Evolutionary conservation across 495 filamentous ascomycete species (phyloP), one percentile per base, ranked within the genome.

Genomic region (Amorphotheca resinae): DNA sequence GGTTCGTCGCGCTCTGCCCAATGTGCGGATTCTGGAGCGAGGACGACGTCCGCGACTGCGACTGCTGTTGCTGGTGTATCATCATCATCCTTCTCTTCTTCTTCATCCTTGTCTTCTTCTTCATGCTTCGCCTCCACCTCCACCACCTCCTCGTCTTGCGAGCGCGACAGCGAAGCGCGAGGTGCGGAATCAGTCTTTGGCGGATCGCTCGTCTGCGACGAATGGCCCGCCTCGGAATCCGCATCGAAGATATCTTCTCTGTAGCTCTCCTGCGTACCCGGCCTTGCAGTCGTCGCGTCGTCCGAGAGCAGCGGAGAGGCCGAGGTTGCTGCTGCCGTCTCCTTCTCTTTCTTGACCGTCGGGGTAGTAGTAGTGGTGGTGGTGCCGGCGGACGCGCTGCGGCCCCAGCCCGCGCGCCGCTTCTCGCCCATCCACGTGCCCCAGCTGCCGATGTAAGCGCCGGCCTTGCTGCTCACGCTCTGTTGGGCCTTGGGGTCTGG

Each of bases 361-460:
- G 53, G 23, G 47, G 35, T 6, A 43, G 49, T 12, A n/a, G 56
- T 55, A 7, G 55, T 28, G n/a, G 32, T 11, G 49, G 36, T 12
- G 52, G n/a, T 20, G 50, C 43, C 49, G 4, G 20, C 9, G 8
- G 47, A 45, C 9, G 46, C 43, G 23, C 49, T 61, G 6, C 66
- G 57, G 35, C 65, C 69, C 67, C 73, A 74, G 6, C 75, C 71
- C 11, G 59, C 60, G 54, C 82, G 85, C 36, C 81, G 69, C 64
- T 93, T 93, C 62, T 98, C 88, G 22, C 76, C 78, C 4, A 89
- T 89, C 91, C 91, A 98, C 1, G 76, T 64, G n/a, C 87, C 80
- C 93, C 93, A 96, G 20, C 86, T 93, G 38, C 80, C 87, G 36
- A 98, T 69, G 53, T 95, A 98, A 4, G 89, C 82, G 14, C 85